Base-by-base conservation (phyloP, 2,329 filamentous ascomycete species). In the Chalaropsis ovoidea region DNA sequence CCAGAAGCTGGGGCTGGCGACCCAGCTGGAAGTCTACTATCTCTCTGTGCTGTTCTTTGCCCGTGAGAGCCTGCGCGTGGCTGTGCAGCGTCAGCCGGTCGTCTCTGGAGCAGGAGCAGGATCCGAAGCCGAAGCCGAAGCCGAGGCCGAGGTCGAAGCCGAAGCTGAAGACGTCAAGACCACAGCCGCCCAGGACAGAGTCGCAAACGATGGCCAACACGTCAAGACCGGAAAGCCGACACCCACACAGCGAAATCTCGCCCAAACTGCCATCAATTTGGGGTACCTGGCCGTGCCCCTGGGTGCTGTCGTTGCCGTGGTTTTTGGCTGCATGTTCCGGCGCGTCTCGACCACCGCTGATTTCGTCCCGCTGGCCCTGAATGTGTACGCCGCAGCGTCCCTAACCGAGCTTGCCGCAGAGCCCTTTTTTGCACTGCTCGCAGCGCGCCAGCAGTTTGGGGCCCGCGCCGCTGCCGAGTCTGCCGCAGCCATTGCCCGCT, bases 41-140 rank as follows among this genome's bases (percentile, higher is more conserved):
- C 87, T 95, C 56, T 90, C 91, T 0, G 86, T 95, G n/a, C 81
- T 99, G 0, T 96, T 95, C 75, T 97, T 99, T 72, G 88, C 94
- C 0, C 83, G 94, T 47, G 94, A 99, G 76, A 93, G 88, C 71
- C 78, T 97, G 61, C 87, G 94, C 17, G 87, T 96, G n/a, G 91
- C 93, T 31, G 84, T 96, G 43, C 93, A 97, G 76, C 82, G 94
- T 63, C 88, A 92, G 70, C 68, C 67, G 11, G 43, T 61, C 42
- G 45, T 56, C 2, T 43, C 63, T 39, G 19, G 15, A 27, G 2
- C 47, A 22, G 8, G 10, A 15, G 6, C n/a, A 3, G 41, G 4
- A 45, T 8, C 15, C 41, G 39, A 31, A 15, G 10, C 31, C 15
- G n/a, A 24, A 17, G 24, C 1, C 13, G 35, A 52, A 5, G n/a